Evolutionary conservation across 345 rosid genomes (phyloP).

Genomic region (Laguncularia racemosa): DNA sequence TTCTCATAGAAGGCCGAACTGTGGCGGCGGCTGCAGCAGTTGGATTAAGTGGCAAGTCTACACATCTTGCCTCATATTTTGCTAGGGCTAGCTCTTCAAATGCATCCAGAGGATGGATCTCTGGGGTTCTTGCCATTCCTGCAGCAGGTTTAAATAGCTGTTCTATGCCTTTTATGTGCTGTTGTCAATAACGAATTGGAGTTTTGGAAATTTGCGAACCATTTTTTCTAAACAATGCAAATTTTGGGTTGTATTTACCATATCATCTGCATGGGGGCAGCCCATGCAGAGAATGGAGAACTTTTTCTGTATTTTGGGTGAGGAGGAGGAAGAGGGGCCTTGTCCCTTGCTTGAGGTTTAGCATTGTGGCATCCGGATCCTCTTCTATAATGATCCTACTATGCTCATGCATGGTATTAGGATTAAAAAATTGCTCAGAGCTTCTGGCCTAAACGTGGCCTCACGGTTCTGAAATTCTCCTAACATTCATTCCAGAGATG

Average conservation of each 20-base stretch:
- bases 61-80: constrained; percentile 42
- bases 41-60: constrained; percentile 44
- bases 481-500: background rate
- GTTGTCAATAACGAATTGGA: background rate
- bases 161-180: background rate
- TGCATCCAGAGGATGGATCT: constrained; percentile 58
- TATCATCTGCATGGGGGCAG: background rate
- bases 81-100: constrained; percentile 38
- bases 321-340: constrained; percentile 22
- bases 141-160: constrained; percentile 58
- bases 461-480: constrained; percentile 1
- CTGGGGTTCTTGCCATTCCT: constrained; percentile 73
- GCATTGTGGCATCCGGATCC: constrained; percentile 25
- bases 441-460: background rate
- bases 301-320: background rate
- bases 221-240: background rate
- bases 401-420: constrained; percentile 13
- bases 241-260: background rate
- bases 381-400: constrained; percentile 15
- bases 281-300: constrained; percentile 1
- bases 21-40: constrained; percentile 66
- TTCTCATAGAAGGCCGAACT: constrained; percentile 50
- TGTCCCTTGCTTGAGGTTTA: constrained; percentile 21
- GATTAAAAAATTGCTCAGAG: constrained; percentile 9
- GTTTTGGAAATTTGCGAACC: background rate